Percentiles rank a stretch among this genome's conserved stretches.
Conservation (phyloP, 1,284 basidiomycete species). For the Coniophora puteana region DNA sequence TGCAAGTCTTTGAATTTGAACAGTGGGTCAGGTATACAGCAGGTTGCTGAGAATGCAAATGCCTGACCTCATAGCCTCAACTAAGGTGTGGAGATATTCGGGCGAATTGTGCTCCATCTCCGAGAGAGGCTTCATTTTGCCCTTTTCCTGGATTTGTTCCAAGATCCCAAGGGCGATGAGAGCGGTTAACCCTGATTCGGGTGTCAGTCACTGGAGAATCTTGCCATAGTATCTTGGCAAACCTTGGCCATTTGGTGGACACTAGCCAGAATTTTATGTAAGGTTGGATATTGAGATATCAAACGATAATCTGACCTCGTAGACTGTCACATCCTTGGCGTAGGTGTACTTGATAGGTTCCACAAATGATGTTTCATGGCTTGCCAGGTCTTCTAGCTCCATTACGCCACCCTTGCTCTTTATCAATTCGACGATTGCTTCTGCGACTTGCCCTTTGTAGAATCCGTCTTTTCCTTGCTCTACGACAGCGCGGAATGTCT, state of each 20-base stretch:
- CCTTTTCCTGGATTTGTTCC: conserved; percentile 78
- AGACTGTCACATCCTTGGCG: conserved; percentile 74
- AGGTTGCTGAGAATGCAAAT: conserved; percentile 1
- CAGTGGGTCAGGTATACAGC: conserved; percentile 1
- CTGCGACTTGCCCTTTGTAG: conserved; percentile 86
- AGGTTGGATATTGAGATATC: neutral
- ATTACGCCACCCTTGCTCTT: conserved; percentile 86
- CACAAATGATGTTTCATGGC: conserved; percentile 76
- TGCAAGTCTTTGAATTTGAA: conserved; percentile 49
- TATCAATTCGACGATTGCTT: conserved; percentile 86
- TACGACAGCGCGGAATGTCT: conserved; percentile 80
- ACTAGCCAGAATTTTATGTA: conserved; percentile 40
- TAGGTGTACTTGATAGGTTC: conserved; percentile 92
- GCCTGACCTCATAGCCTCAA: conserved; percentile 74
- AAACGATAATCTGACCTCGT: conserved; percentile 56
- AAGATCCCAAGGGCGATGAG: conserved; percentile 90
- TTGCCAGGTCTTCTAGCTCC: conserved; percentile 84
- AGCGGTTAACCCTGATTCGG: conserved; percentile 70
- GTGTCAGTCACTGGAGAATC: neutral
- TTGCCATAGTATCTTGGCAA: conserved; percentile 5
- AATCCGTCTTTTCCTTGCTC: conserved; percentile 86
- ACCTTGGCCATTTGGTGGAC: conserved; percentile 94
- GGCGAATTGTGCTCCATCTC: conserved; percentile 86
- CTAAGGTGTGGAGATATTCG: conserved; percentile 84
- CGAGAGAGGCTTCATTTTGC: conserved; percentile 64